Percentiles rank a stretch among this genome's conserved stretches.
These are phyloP conservation scores for Aspergillus amoenus DNA, from an alignment of 2,329 filamentous ascomycete species.

Conservation along the genomic window DNA sequence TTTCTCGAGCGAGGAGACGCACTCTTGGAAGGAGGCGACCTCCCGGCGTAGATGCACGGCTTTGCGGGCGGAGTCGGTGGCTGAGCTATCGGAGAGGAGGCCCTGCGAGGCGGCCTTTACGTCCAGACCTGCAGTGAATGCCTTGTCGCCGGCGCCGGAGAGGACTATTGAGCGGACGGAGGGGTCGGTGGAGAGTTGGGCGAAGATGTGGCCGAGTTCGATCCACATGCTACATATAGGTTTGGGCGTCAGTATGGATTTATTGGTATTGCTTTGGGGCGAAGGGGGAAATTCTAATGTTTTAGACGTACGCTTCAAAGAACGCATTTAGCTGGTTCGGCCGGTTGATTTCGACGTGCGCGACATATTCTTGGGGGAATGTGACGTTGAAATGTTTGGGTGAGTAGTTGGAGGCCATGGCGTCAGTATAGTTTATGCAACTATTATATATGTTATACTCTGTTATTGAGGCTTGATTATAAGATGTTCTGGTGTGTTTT, in stretches of 20 bases:
- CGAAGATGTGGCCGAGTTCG: conserved; percentile 73
- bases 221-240: conserved; percentile 70
- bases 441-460: background rate
- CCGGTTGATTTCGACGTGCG: conserved; percentile 90
- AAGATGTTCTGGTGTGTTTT: background rate
- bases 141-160: conserved; percentile 76
- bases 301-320: conserved; percentile 56
- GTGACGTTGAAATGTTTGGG: conserved; percentile 60
- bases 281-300: background rate
- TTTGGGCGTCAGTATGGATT: background rate
- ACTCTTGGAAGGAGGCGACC: conserved; percentile 62
- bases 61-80: conserved; percentile 55
- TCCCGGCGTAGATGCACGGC: background rate
- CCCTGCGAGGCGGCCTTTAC: conserved; percentile 67
- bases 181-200: conserved; percentile 67
- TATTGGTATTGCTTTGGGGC: background rate
- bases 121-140: conserved; percentile 85
- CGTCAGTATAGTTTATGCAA: background rate
- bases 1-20: conserved; percentile 72
- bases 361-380: conserved; percentile 62
- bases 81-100: conserved; percentile 41
- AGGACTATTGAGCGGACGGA: conserved; percentile 75
- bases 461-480: background rate
- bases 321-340: conserved; percentile 88
- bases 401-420: conserved; percentile 18